A percentile compares a stretch with the other conserved stretches of the same genome.
These are phyloP conservation scores for Diaporthe humulicola DNA, from an alignment of 2,329 filamentous ascomycete species.

Conservation along the genomic window DNA sequence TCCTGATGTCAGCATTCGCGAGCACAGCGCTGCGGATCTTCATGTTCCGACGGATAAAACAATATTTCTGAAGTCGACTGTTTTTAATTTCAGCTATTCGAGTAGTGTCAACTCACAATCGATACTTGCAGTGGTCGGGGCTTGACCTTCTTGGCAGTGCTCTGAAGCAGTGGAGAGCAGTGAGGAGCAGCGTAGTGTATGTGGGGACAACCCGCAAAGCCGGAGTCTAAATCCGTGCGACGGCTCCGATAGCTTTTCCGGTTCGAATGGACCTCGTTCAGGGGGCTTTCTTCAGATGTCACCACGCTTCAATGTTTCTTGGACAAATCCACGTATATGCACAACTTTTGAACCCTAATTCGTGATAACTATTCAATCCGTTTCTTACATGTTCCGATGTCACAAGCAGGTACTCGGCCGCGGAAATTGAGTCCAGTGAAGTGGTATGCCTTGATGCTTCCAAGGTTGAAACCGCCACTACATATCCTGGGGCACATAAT, in stretches of 20 bases:
- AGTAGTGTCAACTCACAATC: neutral
- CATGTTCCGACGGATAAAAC: neutral
- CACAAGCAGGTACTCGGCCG: no score
- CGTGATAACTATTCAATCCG: no score
- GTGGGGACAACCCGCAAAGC: neutral
- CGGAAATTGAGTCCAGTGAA: slow-evolving; percentile 1
- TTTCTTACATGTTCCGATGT: no score
- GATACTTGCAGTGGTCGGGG: neutral
- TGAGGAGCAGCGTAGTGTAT: neutral
- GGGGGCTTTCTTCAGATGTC: neutral
- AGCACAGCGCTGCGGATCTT: neutral
- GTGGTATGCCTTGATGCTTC: neutral
- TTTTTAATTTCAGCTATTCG: neutral
- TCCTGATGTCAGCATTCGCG: neutral
- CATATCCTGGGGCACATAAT: neutral
- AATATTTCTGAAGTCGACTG: neutral
- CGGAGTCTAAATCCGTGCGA: slow-evolving; percentile 5
- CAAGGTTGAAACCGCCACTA: neutral
- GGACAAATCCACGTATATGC: neutral
- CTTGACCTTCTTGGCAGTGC: neutral
- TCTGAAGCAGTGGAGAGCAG: neutral
- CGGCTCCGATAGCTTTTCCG: neutral
- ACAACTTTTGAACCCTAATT: no score
- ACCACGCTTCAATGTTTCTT: no score
- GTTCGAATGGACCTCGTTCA: neutral